Conservation (phyloP, 108 stramenopile genomes). For the Aurantiochytrium sp. region DNA sequence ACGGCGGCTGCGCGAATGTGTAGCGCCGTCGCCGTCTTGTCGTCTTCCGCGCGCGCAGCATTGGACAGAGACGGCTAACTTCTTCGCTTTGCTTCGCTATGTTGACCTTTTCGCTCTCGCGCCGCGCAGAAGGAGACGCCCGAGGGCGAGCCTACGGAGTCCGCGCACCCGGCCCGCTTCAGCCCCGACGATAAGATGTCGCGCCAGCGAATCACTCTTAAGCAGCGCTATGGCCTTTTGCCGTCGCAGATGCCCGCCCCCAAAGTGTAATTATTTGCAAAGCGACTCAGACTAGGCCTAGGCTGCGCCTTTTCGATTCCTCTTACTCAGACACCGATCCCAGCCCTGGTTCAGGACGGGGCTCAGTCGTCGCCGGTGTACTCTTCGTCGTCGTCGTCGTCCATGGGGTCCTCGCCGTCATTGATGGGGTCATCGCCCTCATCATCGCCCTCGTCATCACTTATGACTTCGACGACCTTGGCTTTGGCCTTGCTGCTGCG, state of each 20-base stretch:
- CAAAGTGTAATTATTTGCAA: slow-evolving; percentile 35
- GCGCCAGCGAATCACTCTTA: slow-evolving; percentile 83
- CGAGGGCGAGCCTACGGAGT: slow-evolving; percentile 75
- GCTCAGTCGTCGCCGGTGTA: neutral
- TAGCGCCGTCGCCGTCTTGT: too few relatives aligned
- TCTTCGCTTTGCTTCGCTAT: too few relatives aligned
- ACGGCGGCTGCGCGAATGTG: too few relatives aligned
- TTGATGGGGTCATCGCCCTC: neutral
- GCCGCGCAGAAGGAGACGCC: slow-evolving; percentile 74
- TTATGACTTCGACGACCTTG: too few relatives aligned
- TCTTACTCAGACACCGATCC: neutral
- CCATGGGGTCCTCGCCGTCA: neutral
- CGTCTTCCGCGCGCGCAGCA: too few relatives aligned
- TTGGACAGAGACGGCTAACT: too few relatives aligned
- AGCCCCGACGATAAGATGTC: slow-evolving; percentile 99
- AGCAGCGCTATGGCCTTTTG: slow-evolving; percentile 93
- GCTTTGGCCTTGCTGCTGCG: neutral
- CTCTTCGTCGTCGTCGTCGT: neutral
- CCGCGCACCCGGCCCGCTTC: slow-evolving; percentile 87
- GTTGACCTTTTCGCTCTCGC: neutral
- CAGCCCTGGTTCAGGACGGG: neutral
- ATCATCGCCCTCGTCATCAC: neutral
- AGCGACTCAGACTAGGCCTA: neutral
- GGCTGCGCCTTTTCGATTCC: too few relatives aligned
- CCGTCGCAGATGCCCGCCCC: slow-evolving; percentile 72